Evolutionary conservation across 2,329 filamentous ascomycete species (phyloP), one percentile per base, ranked within the genome.

Genomic region (Trichoderma guizhouense): DNA sequence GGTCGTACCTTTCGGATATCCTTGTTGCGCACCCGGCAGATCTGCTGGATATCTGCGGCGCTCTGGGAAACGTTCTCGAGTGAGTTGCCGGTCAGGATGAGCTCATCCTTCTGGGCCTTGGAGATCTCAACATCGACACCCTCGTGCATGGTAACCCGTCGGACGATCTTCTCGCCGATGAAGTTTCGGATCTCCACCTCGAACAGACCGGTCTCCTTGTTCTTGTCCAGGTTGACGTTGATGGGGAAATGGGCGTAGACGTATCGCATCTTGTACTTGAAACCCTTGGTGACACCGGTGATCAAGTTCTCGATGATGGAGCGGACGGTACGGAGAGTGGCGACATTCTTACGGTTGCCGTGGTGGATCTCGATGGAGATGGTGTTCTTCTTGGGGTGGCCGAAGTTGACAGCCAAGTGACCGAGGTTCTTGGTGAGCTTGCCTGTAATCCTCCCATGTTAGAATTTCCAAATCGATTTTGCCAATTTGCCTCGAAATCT

Each of bases 261-360:
- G 89, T 99, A 99, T 83, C 97, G 94, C 95, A 99, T 98, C 93
- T 99, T 99, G 93, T 99, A 99, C 89, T 97, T 97, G 93, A 92
- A 99, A 79, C 96, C 96, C 90, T 95, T 97, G 85, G 96, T 99
- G 79, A 99, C 96, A 86, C 96, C 96, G 81, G 95, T 91, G 86
- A 99, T 93, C 87, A 99, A 85, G 92, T 99, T 99, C 91, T 97
- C 93, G 90, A 99, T 97, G 86, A 98, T 86, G 78, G 95, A 95
- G 83, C 94, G 94, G 88, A 99, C 96, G 82, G 96, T 99, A 82
- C 96, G 94, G 86, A 99, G 94, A 79, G 95, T 93, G 82, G 96
- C 96, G 83, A 99, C 93, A 85, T 94, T 95, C 92, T 99, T 99
- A 88, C 96, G 94, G 83, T 89, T 90, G 84, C 96, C 96, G 87